Percentiles rank a stretch among this genome's conserved stretches.
Conservation (phyloP, 2,329 filamentous ascomycete genomes). For the Trichophyton equinum region DNA sequence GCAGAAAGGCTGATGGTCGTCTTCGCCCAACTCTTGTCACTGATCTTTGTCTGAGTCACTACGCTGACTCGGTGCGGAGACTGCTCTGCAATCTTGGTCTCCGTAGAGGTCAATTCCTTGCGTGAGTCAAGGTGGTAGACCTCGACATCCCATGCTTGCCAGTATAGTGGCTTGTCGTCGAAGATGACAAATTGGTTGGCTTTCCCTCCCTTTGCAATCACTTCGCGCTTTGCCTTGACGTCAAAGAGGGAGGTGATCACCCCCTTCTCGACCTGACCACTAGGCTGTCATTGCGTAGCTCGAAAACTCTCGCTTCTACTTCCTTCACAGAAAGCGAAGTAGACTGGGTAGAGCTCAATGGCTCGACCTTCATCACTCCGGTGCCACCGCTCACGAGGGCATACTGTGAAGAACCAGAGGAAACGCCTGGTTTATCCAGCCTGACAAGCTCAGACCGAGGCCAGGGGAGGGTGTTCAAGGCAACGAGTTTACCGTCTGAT, state of each 20-base stretch:
- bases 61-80: constrained; percentile 68
- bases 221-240: constrained; percentile 56
- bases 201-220: constrained; percentile 59
- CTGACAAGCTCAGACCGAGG: constrained; percentile 60
- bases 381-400: constrained; percentile 37
- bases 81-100: constrained; percentile 58
- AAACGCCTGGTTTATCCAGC: constrained; percentile 28
- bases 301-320: constrained; percentile 50
- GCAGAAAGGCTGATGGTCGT: constrained; percentile 72
- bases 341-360: constrained; percentile 16
- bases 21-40: constrained; percentile 71
- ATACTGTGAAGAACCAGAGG: constrained; percentile 22
- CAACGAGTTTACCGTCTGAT: constrained; percentile 40
- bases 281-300: constrained; percentile 67
- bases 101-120: constrained; percentile 56
- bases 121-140: constrained; percentile 87
- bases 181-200: constrained; percentile 90
- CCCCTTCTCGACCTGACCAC: constrained; percentile 59
- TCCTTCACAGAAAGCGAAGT: constrained; percentile 39
- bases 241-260: constrained; percentile 78
- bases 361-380: constrained; percentile 30
- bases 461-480: constrained; percentile 83
- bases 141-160: constrained; percentile 97
- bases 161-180: constrained; percentile 93
- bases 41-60: constrained; percentile 74